Base-by-base conservation (phyloP, 2,329 filamentous ascomycete genomes). In the Curvularia spicifera region DNA sequence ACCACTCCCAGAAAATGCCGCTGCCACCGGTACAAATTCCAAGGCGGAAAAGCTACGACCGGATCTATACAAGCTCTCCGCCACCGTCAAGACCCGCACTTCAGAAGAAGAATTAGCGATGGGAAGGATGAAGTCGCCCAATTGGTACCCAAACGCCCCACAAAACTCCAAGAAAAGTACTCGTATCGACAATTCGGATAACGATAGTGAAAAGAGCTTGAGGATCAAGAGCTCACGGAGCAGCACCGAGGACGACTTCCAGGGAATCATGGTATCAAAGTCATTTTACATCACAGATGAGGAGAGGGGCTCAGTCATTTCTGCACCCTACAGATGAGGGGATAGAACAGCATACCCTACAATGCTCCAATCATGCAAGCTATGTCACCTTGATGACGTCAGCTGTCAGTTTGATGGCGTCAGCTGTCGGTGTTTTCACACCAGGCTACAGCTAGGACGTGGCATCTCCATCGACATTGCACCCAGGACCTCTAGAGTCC, bases 221-320 rank as follows among this genome's bases (percentile, higher is more conserved):
- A 65, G 63, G 12, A 45, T 61, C 35, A 64, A 67, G 61, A 68
- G 57, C 18, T 49, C 61, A 3, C 54, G 61, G 12, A 63, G 47
- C 15, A 70, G 64, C 22, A 62, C 61, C 4, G 68, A 71, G 8
- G 67, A 71, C 1, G 54, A 55, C 0, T 71, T 71, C 63, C 63
- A 65, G 2, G 56, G 56, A 13, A 74, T 75, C 15, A 69, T 72
- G 68, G 72, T 75, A 10, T 69, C 66, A 18, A 71, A 68, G 28
- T 68, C 66, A 3, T 75, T 75, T 37, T 68, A 67, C 52, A 65
- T 75, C 10, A 68, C 69, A 3, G 72, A 75, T 39, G 70, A 72
- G 31, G 66, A 71, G 48, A 53, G 68, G 37, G 60, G 55, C 1
- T 57, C 53, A 4, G 39, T 59, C 20, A 5, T 53, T 20, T 57